Base-by-base conservation (phyloP, 1,139 yeast genomes). In the Kodamaea fungicola region DNA sequence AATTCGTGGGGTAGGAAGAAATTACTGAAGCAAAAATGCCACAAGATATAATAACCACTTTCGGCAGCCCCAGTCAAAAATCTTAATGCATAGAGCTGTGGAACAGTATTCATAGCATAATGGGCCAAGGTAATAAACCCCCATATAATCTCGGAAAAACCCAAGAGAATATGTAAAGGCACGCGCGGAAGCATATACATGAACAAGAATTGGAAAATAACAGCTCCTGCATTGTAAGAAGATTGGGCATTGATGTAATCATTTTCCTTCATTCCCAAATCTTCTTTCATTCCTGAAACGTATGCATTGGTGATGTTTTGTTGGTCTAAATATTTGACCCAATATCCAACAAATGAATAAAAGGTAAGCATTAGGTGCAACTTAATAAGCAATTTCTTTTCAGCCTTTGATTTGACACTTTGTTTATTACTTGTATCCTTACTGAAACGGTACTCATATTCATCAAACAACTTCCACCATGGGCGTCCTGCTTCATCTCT, bases 201-300 rank as follows among this genome's bases (percentile, higher is more conserved):
- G 44, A 76, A 71, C 1, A 85, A 85, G 28, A 80, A 55, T 64
- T 77, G 70, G 4, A 80, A 78, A 10, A 79, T 61, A 21, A 76
- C 70, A 52, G 77, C 79, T 2, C 86, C 86, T 5, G 78, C 73
- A 8, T 76, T 76, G 54, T 78, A 80, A 34, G 75, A 68, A 0
- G 84, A 76, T 43, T 74, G 73, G 36, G 77, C 67, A 23, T 70
- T 45, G 45, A 76, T 78, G 41, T 61, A 61, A 33, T 67, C 62
- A 44, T 78, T 64, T 12, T 80, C 79, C n/a, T 56, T 47, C 67
- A 80, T 64, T 19, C 47, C 36, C 28, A 64, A 45, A 40, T 62
- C 69, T 26, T 48, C 57, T 39, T 55, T 58, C 68, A 65, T 61
- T 10, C 69, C 70, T 22, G 62, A 56, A 6, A 64, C 71, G 41